Base-by-base conservation (phyloP, 805 yeast species). In the Kodamaea kakaduensis region DNA sequence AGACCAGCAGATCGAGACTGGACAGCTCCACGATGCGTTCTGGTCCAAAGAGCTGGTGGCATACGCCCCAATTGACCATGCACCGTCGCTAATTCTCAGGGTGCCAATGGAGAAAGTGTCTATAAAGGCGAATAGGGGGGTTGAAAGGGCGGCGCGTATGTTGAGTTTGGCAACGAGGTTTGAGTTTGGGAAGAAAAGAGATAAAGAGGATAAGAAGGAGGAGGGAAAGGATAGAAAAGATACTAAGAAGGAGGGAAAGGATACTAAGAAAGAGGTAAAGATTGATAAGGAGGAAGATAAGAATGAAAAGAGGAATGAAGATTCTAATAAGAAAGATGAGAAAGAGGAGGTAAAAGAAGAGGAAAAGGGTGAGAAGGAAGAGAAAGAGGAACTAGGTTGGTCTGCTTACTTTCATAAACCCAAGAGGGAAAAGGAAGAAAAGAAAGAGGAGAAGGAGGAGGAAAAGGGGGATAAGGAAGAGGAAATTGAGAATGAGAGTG, bases 21-120 rank as follows among this genome's bases (percentile, higher is more conserved):
- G 28, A n/a, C 29, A 23, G 4, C 37, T 46, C 12, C 50, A 46
- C 27, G 38, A 38, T 5, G 33, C 31, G 10, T 44, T 37, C 18
- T 46, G 48, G 50, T 20, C 32, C 13, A 22, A 28, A 7, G 32
- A 26, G 14, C 12, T n/a, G 12, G 17, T 26, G 18, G 18, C 19
- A 6, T 26, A 26, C 19, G 29, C 29, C 3, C 29, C 12, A 10
- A 10, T 13, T 6, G 27, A 25, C 8, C 10, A 22, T 10, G 9
- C 22, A 19, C n/a, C n/a, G n/a, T n/a, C n/a, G n/a, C n/a, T n/a
- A n/a, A n/a, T n/a, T n/a, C n/a, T n/a, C n/a, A n/a, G n/a, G n/a
- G n/a, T n/a, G n/a, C n/a, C n/a, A n/a, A n/a, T n/a, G n/a, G n/a
- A n/a, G n/a, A n/a, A n/a, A n/a, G n/a, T n/a, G n/a, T n/a, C n/a